A percentile compares a stretch with the other conserved stretches of the same genome.
Evolutionary conservation across 768 basidiomycete genomes (phyloP).

Genomic region (Lanmaoa pseudosensibilis): DNA sequence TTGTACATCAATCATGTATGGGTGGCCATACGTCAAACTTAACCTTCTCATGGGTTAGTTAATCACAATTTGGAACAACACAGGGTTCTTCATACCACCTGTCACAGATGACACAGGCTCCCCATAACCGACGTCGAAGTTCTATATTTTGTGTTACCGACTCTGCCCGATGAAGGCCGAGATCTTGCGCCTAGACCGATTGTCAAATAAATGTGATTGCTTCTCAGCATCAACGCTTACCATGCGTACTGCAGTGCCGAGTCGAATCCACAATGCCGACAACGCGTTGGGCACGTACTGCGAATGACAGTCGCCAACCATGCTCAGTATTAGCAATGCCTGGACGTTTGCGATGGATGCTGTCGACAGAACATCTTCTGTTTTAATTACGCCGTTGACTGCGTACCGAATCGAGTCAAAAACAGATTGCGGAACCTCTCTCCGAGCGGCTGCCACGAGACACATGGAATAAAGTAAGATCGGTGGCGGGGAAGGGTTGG

Average conservation of each 20-base stretch:
- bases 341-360: constrained; percentile 86
- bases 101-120: constrained; percentile 90
- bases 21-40: constrained; percentile 87
- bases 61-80: neutral
- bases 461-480: constrained; percentile 93
- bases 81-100: constrained; percentile 63
- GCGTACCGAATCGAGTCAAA: constrained; percentile 88
- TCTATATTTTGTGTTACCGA: constrained; percentile 83
- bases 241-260: constrained; percentile 93
- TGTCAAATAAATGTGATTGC: constrained; percentile 16
- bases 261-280: constrained; percentile 81
- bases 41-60: constrained; percentile 49
- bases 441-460: constrained; percentile 82
- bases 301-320: constrained; percentile 89
- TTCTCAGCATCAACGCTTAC: constrained; percentile 42
- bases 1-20: constrained; percentile 93
- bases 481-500: constrained; percentile 67
- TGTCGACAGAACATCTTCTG: constrained; percentile 88
- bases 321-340: constrained; percentile 78
- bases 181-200: constrained; percentile 79
- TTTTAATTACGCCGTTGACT: constrained; percentile 84
- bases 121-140: constrained; percentile 89
- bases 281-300: constrained; percentile 83
- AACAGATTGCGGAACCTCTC: constrained; percentile 80
- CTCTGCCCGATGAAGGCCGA: constrained; percentile 92